These are phyloP conservation scores for Hevea brasiliensis DNA, from an alignment of 345 rosid species.

Conservation along the genomic window DNA sequence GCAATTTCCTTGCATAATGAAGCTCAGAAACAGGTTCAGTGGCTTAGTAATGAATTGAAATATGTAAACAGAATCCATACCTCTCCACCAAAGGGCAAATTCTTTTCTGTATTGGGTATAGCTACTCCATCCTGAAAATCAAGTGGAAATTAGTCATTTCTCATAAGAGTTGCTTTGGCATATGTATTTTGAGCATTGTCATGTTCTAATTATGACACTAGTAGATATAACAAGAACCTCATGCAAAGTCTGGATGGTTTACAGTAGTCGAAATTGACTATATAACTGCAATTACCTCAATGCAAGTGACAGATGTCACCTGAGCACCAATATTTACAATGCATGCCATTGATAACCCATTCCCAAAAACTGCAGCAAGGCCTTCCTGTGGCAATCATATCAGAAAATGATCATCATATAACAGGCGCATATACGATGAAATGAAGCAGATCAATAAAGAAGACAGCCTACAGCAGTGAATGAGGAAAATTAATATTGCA, in stretches of 20 bases:
- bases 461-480: background rate
- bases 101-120: slow-evolving; percentile 88
- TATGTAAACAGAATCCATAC: slow-evolving; percentile 37
- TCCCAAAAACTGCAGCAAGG: slow-evolving; percentile 89
- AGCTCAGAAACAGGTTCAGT: slow-evolving; percentile 8
- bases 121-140: slow-evolving; percentile 85
- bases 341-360: slow-evolving; percentile 87
- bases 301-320: slow-evolving; percentile 73
- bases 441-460: slow-evolving; percentile 1
- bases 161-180: slow-evolving; percentile 8
- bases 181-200: background rate
- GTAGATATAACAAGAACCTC: background rate
- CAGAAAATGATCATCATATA: slow-evolving; percentile 14
- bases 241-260: background rate
- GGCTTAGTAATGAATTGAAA: slow-evolving; percentile 15
- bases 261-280: background rate
- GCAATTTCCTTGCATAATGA: slow-evolving; percentile 6
- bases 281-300: slow-evolving; percentile 61
- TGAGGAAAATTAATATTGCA: background rate
- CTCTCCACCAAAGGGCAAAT: slow-evolving; percentile 95
- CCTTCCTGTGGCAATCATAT: slow-evolving; percentile 59
- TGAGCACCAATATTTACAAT: slow-evolving; percentile 91
- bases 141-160: slow-evolving; percentile 18
- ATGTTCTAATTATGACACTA: background rate
- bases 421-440: background rate